Percentiles rank a stretch among this genome's conserved stretches.
Conservation (phyloP, 371 early-diverging fungal genomes). For the Capillidium rhysosporum region DNA sequence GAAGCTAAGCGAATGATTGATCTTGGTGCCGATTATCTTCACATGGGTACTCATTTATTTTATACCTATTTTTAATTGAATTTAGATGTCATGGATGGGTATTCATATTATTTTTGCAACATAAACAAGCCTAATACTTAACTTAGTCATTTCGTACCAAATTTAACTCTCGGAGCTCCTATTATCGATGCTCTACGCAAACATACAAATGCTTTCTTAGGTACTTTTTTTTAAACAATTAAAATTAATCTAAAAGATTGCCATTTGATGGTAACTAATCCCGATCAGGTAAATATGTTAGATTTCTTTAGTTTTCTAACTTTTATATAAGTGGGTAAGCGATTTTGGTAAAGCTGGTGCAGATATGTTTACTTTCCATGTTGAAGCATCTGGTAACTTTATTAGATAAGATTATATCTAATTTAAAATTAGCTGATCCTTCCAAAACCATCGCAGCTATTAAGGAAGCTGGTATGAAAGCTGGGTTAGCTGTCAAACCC, state of each 20-base stretch:
- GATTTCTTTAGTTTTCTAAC: not conserved
- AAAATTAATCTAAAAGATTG: constrained; percentile 39
- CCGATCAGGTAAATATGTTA: constrained; percentile 31
- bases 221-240: constrained; percentile 14
- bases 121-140: not conserved
- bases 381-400: constrained; percentile 58
- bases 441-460: constrained; percentile 52
- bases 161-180: constrained; percentile 90
- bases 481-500: constrained; percentile 90
- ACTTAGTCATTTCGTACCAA: constrained; percentile 91
- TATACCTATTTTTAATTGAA: not conserved
- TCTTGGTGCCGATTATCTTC: constrained; percentile 87
- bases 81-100: constrained; percentile 68
- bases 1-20: constrained; percentile 79
- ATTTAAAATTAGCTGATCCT: constrained; percentile 27
- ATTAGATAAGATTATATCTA: not conserved
- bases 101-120: constrained; percentile 11
- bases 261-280: constrained; percentile 93
- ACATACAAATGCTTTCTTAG: constrained; percentile 76
- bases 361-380: constrained; percentile 75
- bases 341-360: constrained; percentile 93
- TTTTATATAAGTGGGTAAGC: constrained; percentile 53
- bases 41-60: constrained; percentile 44
- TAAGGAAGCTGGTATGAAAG: constrained; percentile 72
- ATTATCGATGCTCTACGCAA: constrained; percentile 71